Evolutionary conservation across 2,329 filamentous ascomycete species (phyloP).

Genomic region (Monosporascus sp.): DNA sequence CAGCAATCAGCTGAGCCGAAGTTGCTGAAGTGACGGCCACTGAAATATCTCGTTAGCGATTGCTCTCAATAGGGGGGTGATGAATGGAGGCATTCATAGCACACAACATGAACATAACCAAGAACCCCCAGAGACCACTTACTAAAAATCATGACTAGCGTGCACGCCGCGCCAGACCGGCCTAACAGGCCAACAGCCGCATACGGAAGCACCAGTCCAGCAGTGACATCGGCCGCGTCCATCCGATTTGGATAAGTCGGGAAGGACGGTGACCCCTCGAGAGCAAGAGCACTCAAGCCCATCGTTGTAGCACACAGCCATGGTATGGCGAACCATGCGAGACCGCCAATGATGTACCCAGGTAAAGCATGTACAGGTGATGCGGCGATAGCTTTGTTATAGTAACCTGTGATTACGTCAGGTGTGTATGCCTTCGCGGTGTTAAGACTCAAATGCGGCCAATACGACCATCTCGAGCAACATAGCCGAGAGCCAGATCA

Average conservation of each 20-base stretch:
- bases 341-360: constrained; percentile 78
- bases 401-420: constrained; percentile 60
- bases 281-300: constrained; percentile 71
- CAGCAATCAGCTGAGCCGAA: constrained; percentile 76
- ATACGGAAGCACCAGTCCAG: constrained; percentile 79
- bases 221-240: constrained; percentile 65
- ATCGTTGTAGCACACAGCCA: constrained; percentile 84
- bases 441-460: no score
- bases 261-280: constrained; percentile 66
- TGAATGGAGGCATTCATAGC: background rate
- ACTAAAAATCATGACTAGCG: constrained; percentile 72
- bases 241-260: constrained; percentile 68
- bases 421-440: background rate
- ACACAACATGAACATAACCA: background rate
- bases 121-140: background rate
- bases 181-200: constrained; percentile 77
- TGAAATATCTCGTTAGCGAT: background rate
- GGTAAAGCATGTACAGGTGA: constrained; percentile 77
- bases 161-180: constrained; percentile 70
- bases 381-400: constrained; percentile 87
- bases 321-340: constrained; percentile 86
- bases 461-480: no score
- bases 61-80: background rate
- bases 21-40: constrained; percentile 80
- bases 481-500: no score